Evolutionary conservation across 2,329 filamentous ascomycete species (phyloP).

Genomic region (Ceratocystis alfenasii): DNA sequence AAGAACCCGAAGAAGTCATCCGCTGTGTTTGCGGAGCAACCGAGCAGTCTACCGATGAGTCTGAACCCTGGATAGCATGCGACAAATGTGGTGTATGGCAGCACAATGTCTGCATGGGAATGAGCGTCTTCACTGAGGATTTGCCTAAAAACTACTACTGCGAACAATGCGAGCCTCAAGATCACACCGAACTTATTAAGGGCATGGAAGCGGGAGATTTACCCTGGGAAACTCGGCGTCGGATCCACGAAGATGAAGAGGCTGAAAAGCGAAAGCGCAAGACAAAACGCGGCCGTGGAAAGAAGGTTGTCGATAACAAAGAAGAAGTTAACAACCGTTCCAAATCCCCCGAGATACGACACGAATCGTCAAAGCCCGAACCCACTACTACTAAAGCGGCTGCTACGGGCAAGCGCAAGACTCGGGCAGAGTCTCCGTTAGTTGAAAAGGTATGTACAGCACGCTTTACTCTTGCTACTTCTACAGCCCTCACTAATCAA

Average conservation of each 20-base stretch:
- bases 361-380: constrained; percentile 40
- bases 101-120: constrained; percentile 89
- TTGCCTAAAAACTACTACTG: constrained; percentile 81
- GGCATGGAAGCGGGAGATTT: constrained; percentile 70
- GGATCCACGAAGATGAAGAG: constrained; percentile 49
- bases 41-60: constrained; percentile 72
- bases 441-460: constrained; percentile 37
- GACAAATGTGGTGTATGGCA: constrained; percentile 91
- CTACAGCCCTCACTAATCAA: not conserved
- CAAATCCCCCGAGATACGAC: constrained; percentile 22
- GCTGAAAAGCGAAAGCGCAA: constrained; percentile 45
- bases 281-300: constrained; percentile 50
- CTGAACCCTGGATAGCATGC: constrained; percentile 90
- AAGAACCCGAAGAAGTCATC: constrained; percentile 57
- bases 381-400: constrained; percentile 29
- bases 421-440: constrained; percentile 45
- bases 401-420: constrained; percentile 44
- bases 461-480: not conserved
- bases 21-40: constrained; percentile 87
- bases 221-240: constrained; percentile 66
- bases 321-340: constrained; percentile 30
- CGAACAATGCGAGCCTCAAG: constrained; percentile 73
- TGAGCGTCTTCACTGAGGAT: constrained; percentile 65
- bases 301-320: constrained; percentile 52
- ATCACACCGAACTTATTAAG: constrained; percentile 69